Base-by-base conservation (phyloP, 768 basidiomycete species). In the Suillus americanus region DNA sequence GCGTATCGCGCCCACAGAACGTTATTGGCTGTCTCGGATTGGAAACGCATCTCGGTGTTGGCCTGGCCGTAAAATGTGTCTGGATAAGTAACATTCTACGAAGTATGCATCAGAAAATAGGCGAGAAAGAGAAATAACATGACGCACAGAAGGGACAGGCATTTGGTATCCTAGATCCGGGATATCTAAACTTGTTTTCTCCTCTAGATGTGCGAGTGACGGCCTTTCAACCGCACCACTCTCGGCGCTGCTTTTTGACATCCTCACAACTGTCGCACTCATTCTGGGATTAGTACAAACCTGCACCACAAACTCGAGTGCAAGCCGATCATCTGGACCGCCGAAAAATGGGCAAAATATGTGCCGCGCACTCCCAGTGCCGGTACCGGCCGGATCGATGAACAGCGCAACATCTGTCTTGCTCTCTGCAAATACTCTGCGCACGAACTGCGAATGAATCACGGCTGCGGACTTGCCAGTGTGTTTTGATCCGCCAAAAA, bases 281-380 rank as follows among this genome's bases (percentile, higher is more conserved):
- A 93, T 82, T 41, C 74, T 77, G 0, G 84, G 73, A 66, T 90
- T 89, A 38, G 77, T 75, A 63, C 95, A 91, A 35, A 91, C 72
- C 74, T 98, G 96, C 40, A 92, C 86, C 5, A 94, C 85, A 70
- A 99, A 87, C 37, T 84, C 78, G 33, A 99, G 78, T 0, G 94
- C 93, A 25, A 94, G 81, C 1, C 97, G 87, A 73, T 98, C 97
- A 73, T 99, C 97, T 0, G 94, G 89, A 0, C 97, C 97, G 43
- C 97, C 97, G 73, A 94, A 91, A 86, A 97, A 98, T 0, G 96
- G 92, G 48, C 95, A 72, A 74, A 96, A 87, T 35, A 98, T 71
- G 67, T 92, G 92, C 65, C 89, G 81, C 3, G 57, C 60, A 14
- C 74, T 74, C 8, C 65, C 73, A 10, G 74, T 68, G 5, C 75